Evolutionary conservation across 2,329 filamentous ascomycete species (phyloP), one percentile per base, ranked within the genome.

Genomic region (Botryotinia narcissicola): DNA sequence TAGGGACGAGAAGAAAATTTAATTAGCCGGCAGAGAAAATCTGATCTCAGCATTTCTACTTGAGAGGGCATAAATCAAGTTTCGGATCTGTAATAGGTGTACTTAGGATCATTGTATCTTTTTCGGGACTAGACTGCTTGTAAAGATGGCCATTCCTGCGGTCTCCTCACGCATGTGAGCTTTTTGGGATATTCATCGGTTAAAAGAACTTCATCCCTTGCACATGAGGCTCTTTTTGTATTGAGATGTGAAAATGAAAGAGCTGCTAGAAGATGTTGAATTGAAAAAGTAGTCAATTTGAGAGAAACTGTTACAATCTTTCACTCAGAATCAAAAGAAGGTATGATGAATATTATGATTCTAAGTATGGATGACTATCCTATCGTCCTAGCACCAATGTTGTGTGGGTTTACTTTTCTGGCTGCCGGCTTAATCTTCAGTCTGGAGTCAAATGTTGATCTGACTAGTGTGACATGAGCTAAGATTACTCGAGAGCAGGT

Each of bases 1-100:
- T 10, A 66, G 72, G 68, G 71, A 78, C 59, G 73, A 74, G 40
- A 75, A 76, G 44, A 54, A 74, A 73, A 73, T 32, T 20, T 57
- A 18, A 57, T 29, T 71, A 75, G 57, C 51, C 71, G 70, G 48
- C 64, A 66, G 29, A n/a, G 6, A 12, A 71, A 32, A 72, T 70
- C 42, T 73, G 40, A 67, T 72, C 48, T 72, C 40, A 64, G 57
- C 35, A 25, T 48, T 20, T 18, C 5, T 29, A 20, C 16, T 68
- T 9, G 25, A 57, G 18, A 57, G 5, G n/a, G 8, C 16, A 54
- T 16, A 29, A 29, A 51, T 18, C 25, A 18, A 4, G 42, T 16
- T 40, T 68, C 2, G 4, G 25, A 22, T 20, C 25, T 61, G 40
- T 61, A 54, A 70, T 46, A 35, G 67, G 51, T 54, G 51, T 42